phyloP scores from a whole-genome alignment of 768 basidiomycete genomes.

The Auricularia heimuer region DNA sequence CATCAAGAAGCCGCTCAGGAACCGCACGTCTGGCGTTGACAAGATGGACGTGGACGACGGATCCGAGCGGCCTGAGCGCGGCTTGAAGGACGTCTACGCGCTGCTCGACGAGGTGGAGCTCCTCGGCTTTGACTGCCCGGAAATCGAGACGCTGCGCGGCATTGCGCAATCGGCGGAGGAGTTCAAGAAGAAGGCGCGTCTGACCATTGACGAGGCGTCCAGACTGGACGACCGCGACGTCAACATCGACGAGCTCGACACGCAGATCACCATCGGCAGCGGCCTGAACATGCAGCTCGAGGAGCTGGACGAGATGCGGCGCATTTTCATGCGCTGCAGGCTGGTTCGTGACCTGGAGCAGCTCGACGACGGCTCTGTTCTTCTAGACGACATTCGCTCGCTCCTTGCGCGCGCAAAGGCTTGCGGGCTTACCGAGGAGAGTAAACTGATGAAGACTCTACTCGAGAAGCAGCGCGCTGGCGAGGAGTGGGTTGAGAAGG shows the following conservation, averaged over 20 bases:
- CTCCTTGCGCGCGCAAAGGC: slow-evolving; percentile 60
- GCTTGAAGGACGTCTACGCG: slow-evolving; percentile 57
- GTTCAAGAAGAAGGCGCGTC: slow-evolving; percentile 43
- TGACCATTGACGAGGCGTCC: slow-evolving; percentile 37
- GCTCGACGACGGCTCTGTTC: slow-evolving; percentile 41
- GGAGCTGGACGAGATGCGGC: slow-evolving; percentile 67
- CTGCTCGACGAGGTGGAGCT: slow-evolving; percentile 63
- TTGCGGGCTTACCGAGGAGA: slow-evolving; percentile 54
- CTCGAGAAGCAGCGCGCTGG: slow-evolving; percentile 58
- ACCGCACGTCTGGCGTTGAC: slow-evolving; percentile 36
- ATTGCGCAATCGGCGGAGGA: slow-evolving; percentile 58
- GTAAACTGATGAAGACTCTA: slow-evolving; percentile 55
- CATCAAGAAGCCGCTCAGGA: slow-evolving; percentile 45
- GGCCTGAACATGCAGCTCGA: slow-evolving; percentile 78
- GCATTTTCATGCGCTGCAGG: slow-evolving; percentile 70
- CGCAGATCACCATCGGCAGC: slow-evolving; percentile 55
- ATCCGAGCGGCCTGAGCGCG: slow-evolving; percentile 60
- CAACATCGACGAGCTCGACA: slow-evolving; percentile 61
- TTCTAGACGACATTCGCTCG: slow-evolving; percentile 68
- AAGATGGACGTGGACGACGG: slow-evolving; percentile 37
- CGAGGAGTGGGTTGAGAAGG: slow-evolving; percentile 66
- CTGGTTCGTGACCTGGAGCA: slow-evolving; percentile 68
- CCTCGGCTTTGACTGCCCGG: slow-evolving; percentile 77
- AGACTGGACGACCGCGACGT: slow-evolving; percentile 39
- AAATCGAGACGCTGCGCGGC: slow-evolving; percentile 47